Base-by-base conservation (phyloP, 805 yeast species). In the Candida stauntonica region DNA sequence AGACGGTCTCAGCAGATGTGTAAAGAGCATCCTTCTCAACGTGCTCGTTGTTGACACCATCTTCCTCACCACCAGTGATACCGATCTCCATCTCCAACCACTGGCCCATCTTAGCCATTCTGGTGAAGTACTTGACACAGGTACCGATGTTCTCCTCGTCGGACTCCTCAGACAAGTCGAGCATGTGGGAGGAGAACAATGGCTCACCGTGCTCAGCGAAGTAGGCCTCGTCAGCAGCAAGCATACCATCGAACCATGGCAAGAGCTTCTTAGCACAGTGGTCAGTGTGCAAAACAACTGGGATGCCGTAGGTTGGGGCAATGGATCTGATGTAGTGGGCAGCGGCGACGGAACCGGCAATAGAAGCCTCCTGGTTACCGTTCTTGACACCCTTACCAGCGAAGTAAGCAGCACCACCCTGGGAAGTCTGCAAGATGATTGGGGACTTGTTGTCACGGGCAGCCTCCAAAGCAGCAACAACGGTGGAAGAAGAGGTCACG, bases 11-110 rank as follows among this genome's bases (percentile, higher is more conserved):
- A 59, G 99, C 87, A 58, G 81, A 79, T 57, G 99, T 93, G 85
- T 91, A 93, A 60, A 93, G 75, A 50, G 84, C 66, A 49, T 85
- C 88, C 72, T 84, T 83, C 63, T 79, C 78, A 53, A 86, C 96
- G 67, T 79, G 76, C 71, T 91, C 94, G 80, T 93, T 93, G 83
- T 93, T 93, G 62, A 93, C 99, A 81, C 99, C 99, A 66, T 93
- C 99, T 75, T 93, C 99, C 77, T 93, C 99, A 82, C 99, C 99
- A 74, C 99, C 99, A 67, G 99, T 93, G 81, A 93, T 93, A 81
- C 99, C 99, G 66, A 93, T 93, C 78, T 93, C 99, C 99, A 93
- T 93, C 79, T 93, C 99, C 66, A 93, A 80, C 93, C 93, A 93
- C 76, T 91, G 98, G 73, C 79, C 75, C 79, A 91, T 75, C 73